Percentiles rank a stretch among this genome's conserved stretches.
phyloP scores from a whole-genome alignment of 1,284 basidiomycete genomes.

The Polyporus tsugae region DNA sequence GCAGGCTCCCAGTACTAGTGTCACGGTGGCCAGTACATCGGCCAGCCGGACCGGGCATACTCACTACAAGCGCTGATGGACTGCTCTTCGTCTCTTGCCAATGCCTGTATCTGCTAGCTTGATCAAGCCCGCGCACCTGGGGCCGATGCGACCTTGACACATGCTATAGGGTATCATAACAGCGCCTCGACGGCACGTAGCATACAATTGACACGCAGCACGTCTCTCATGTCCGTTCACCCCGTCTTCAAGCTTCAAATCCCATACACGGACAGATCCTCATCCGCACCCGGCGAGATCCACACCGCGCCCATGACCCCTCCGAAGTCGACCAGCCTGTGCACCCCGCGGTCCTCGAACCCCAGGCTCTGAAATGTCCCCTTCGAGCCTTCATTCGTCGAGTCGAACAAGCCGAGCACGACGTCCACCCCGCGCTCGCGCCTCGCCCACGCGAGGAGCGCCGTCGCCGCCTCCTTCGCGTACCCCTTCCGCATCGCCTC shows the following conservation, averaged over 20 bases:
- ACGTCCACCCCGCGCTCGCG: constrained; percentile 10
- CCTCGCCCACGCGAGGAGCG: constrained; percentile 8
- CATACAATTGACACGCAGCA: neutral
- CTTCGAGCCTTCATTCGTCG: constrained; percentile 12
- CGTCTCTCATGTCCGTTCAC: neutral
- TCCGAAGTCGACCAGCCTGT: constrained; percentile 9
- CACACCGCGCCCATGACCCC: constrained; percentile 9
- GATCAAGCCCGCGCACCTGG: neutral
- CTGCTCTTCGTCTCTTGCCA: neutral
- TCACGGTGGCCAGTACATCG: neutral
- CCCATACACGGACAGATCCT: constrained; percentile 16
- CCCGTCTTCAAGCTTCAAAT: constrained; percentile 1
- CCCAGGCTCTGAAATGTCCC: constrained; percentile 19
- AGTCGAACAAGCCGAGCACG: constrained; percentile 13
- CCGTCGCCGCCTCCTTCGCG: constrained; percentile 16
- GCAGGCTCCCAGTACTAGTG: neutral
- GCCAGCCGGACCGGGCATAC: neutral
- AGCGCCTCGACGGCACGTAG: neutral
- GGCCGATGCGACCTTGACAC: neutral
- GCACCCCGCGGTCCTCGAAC: constrained; percentile 15
- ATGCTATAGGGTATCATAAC: neutral
- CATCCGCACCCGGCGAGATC: constrained; percentile 12
- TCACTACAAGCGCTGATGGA: neutral
- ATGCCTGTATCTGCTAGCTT: too few relatives aligned
- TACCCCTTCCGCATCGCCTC: constrained; percentile 23